These are phyloP conservation scores for Nannochloropsis oceanica DNA, from an alignment of 108 stramenopile genomes.

Conservation along the genomic window DNA sequence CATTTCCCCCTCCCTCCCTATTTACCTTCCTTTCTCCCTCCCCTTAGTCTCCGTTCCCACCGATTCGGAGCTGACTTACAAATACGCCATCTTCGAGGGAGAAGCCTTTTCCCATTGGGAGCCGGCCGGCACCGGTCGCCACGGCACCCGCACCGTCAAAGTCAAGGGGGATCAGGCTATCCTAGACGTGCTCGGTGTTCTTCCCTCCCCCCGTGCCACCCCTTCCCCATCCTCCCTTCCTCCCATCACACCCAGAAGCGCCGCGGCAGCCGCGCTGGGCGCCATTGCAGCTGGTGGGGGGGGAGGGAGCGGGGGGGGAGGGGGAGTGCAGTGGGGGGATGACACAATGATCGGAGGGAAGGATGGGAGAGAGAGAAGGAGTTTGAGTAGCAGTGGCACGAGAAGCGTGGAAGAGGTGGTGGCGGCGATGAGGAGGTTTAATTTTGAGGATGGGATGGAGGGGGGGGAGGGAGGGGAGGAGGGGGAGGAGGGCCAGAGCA, in stretches of 20 bases:
- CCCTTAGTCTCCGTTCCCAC: neutral
- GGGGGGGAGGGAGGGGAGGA: neutral
- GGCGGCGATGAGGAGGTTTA: neutral
- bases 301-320: neutral
- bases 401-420: neutral
- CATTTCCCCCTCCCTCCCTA: neutral
- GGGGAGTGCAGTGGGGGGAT: neutral
- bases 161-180: neutral
- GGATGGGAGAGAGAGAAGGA: no score
- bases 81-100: neutral
- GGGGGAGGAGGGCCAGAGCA: neutral
- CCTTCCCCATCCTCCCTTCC: neutral
- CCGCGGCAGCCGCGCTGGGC: neutral
- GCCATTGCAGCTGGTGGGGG: no score
- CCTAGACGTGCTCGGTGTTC: neutral
- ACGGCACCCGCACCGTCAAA: neutral
- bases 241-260: neutral
- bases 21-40: neutral
- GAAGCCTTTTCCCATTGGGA: neutral
- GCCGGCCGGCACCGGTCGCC: neutral
- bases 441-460: neutral
- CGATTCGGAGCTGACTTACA: neutral
- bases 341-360: no score
- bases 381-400: no score
- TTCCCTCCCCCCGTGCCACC: neutral